These are phyloP conservation scores for Raddia distichophylla DNA, from an alignment of 176 grass and related monocot species.

Conservation along the genomic window DNA sequence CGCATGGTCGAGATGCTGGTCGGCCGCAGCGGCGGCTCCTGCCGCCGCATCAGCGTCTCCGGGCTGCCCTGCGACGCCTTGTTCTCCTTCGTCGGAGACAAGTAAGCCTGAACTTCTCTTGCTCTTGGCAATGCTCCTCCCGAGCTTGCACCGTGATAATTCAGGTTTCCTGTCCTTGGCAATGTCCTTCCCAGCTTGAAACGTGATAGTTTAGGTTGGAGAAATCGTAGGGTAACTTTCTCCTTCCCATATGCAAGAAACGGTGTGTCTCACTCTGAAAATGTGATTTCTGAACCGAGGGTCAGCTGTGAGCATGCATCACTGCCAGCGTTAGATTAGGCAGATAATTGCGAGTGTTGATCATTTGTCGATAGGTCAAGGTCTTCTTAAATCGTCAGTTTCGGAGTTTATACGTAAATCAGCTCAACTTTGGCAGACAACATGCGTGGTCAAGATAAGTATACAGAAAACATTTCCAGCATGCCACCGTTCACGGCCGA, in stretches of 20 bases:
- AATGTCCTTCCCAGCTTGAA: not conserved
- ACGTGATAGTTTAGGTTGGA: not conserved
- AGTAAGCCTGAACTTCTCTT: slow-evolving; percentile 54
- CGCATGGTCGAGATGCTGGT: slow-evolving; percentile 90
- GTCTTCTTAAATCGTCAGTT: not conserved
- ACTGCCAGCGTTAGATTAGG: not conserved
- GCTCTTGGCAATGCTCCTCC: not conserved
- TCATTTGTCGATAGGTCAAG: not conserved
- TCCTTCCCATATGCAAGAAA: not conserved
- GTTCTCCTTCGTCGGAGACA: slow-evolving; percentile 80
- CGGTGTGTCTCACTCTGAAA: not conserved
- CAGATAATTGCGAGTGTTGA: not conserved
- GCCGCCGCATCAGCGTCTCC: slow-evolving; percentile 75
- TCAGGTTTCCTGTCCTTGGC: not conserved
- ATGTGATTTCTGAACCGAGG: not conserved
- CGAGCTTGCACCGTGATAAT: not conserved
- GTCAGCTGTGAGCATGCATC: not conserved
- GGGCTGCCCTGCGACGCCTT: slow-evolving; percentile 72
- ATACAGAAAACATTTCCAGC: not conserved
- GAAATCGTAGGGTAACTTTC: not conserved
- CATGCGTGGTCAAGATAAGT: not conserved
- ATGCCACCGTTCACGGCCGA: not conserved
- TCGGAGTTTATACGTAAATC: not conserved
- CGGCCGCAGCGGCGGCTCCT: slow-evolving; percentile 66
- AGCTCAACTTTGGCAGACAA: not conserved